Base-by-base conservation (phyloP, 345 rosid species). In the Syzygium aqueum region DNA sequence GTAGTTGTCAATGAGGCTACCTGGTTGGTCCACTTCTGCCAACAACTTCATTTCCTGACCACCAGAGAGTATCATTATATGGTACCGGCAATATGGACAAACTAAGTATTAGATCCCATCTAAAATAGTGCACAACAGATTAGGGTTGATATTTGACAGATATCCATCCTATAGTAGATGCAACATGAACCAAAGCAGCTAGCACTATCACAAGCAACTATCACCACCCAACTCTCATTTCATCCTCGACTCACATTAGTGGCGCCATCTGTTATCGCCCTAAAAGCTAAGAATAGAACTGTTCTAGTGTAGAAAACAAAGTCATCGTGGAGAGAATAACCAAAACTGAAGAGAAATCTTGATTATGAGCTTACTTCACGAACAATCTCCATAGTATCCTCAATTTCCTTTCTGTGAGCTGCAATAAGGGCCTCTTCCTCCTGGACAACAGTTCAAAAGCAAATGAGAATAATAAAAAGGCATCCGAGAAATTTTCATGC, bases 341-440 rank as follows among this genome's bases (percentile, higher is more conserved):
- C 16, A 49, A 88, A 89, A 16, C 84, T 80, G 27, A 6, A 65
- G 28, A 53, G 22, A 59, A 33, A 87, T 52, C 46, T 84, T 30
- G 40, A 84, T 43, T 43, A 82, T 33, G 63, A 73, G 88, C 94
- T 92, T 92, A 96, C 99, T 92, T 97, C 99, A 8, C 98, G 99
- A 86, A 95, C 99, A 85, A 96, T 97, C 91, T 95, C 99, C 99
- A 97, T 97, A 21, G 99, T 96, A 88, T 97, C 98, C 93, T 97
- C 99, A n/a, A 96, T 97, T 92, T 97, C 99, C 93, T 97, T 96
- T 90, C 99, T 93, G 87, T 97, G 99, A 50, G 98, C 99, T 19
- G 96, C 94, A 52, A 96, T 94, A 87, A 97, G 91, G 53, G 98
- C 98, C 90, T 95, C 99, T 93, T 97, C 99, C 89, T 97, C 99